These are phyloP conservation scores for Chlorella sorokiniana DNA, from an alignment of 139 green algal genomes.

Conservation along the genomic window DNA sequence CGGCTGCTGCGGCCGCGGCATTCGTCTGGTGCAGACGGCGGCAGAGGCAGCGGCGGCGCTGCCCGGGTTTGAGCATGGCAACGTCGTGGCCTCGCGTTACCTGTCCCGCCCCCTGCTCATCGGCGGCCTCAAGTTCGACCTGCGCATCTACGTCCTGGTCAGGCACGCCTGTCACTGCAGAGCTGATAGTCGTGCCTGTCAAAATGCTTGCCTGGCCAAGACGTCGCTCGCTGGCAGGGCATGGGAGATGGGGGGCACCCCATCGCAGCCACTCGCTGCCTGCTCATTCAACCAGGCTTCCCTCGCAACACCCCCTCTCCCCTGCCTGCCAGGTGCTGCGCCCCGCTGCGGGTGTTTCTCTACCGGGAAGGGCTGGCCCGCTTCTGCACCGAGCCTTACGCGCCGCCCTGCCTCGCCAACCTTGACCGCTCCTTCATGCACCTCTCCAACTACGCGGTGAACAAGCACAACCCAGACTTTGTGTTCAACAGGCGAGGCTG, in stretches of 20 bases:
- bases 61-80: constrained; percentile 33
- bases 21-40: constrained; percentile 68
- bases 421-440: constrained; percentile 69
- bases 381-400: constrained; percentile 73
- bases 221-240: no score
- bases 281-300: not conserved
- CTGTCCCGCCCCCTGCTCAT: constrained; percentile 66
- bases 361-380: constrained; percentile 69
- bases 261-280: no score
- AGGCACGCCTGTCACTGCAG: no score
- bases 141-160: constrained; percentile 77
- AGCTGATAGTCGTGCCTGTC: no score
- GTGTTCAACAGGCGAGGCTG: constrained; percentile 37
- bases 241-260: no score
- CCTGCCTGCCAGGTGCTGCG: constrained; percentile 35
- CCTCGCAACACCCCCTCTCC: not conserved
- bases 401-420: constrained; percentile 61
- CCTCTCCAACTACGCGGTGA: constrained; percentile 78
- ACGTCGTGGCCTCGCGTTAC: constrained; percentile 72
- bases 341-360: constrained; percentile 72
- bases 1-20: constrained; percentile 79
- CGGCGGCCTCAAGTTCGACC: constrained; percentile 79
- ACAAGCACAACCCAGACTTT: constrained; percentile 59
- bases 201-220: no score
- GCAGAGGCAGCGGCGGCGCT: constrained; percentile 16